Base-by-base conservation (phyloP, 441 rosid genomes). In the Erodium trifolium region DNA sequence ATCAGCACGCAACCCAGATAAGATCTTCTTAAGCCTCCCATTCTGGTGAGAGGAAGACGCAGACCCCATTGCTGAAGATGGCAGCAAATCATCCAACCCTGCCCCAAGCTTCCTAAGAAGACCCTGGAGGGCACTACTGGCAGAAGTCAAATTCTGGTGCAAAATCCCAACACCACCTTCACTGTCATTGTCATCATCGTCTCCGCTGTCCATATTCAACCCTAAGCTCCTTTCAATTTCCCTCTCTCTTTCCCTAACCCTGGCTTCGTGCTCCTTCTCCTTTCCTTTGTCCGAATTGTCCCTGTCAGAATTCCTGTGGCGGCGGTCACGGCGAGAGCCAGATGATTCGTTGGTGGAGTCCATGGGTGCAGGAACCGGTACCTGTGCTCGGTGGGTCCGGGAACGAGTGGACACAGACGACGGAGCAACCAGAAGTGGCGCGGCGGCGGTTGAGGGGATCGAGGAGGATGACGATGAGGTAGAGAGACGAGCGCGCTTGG, bases 101-200 rank as follows among this genome's bases (percentile, higher is more conserved):
- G 99, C 97, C 5, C 98, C 98, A 18, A 95, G 92, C 90, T 92
- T 95, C 59, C 98, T 83, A 31, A 95, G 76, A 45, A 95, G 72
- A 7, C 99, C 99, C 74, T 95, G 99, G 5, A 95, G 81, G 3
- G 99, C 99, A 72, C 91, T 95, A 75, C 98, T 92, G 1, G 99
- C 97, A 3, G 99, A 88, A 12, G 90, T 87, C 80, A 91, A 82
- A 79, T 92, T 95, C 74, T 89, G 98, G 72, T 86, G 95, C 81
- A 92, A 82, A 69, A 86, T 80, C 5, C 92, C 93, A 2, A 78
- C 96, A 66, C 89, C 93, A 3, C 92, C 96, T 67, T 88, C 96
- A 8, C 92, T 85, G 63, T 88, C 97, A 4, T 89, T 85, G 69
- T 93, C 96, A 43, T 92, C 92, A 11, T 90, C 97, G 0, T 88